phyloP scores from a whole-genome alignment of 2,329 filamentous ascomycete species.

The Trematosphaeria pertusa region DNA sequence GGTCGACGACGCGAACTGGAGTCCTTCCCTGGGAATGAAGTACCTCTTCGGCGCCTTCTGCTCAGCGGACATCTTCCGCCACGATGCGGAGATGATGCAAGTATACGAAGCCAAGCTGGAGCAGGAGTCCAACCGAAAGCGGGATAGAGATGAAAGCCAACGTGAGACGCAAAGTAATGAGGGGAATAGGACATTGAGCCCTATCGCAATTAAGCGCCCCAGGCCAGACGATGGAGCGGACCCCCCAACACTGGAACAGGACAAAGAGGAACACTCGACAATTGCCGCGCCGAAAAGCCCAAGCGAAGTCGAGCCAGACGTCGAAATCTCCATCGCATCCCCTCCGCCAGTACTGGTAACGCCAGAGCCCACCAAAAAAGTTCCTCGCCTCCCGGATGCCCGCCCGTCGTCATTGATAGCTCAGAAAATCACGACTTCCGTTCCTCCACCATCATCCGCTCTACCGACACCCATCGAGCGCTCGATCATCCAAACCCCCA shows the following conservation, averaged over 20 bases:
- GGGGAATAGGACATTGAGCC: constrained; percentile 2
- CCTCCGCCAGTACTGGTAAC: not conserved
- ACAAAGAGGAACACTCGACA: not conserved
- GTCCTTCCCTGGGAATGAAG: constrained; percentile 67
- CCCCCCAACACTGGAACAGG: not conserved
- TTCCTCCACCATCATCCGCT: not conserved
- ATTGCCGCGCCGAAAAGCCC: not conserved
- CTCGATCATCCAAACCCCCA: not conserved
- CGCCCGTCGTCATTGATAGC: not conserved
- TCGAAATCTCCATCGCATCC: not conserved
- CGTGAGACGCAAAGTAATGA: constrained; percentile 18
- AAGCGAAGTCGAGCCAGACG: not conserved
- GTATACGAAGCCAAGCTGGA: constrained; percentile 26
- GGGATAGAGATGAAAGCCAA: constrained; percentile 18
- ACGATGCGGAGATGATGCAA: constrained; percentile 68
- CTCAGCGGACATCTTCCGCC: constrained; percentile 64
- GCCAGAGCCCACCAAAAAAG: not conserved
- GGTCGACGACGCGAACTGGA: constrained; percentile 67
- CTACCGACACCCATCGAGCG: not conserved
- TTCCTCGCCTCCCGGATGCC: too few species aligned
- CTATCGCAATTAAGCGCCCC: constrained; percentile 3
- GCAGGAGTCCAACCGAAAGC: constrained; percentile 17
- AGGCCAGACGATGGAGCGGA: not conserved
- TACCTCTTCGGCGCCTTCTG: constrained; percentile 76
- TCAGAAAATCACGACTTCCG: not conserved